A percentile compares a stretch with the other conserved stretches of the same genome.
Conservation (phyloP, 2,329 filamentous ascomycete genomes). For the Colletotrichum destructivum region DNA sequence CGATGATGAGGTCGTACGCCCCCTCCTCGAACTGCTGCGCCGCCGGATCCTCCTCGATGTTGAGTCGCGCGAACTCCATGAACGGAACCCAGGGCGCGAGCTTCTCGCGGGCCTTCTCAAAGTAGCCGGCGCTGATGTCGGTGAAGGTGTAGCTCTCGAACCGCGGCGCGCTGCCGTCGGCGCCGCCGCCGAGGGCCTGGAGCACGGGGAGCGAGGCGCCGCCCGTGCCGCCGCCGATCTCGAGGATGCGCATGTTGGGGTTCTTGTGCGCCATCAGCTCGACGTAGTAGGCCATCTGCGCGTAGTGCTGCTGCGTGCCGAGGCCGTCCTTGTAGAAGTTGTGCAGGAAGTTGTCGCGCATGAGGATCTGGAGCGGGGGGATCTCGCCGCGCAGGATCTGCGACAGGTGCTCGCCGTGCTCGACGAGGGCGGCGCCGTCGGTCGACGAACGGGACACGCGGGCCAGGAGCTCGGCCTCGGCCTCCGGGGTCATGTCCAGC, state of each 20-base stretch:
- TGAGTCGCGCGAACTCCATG: constrained; percentile 46
- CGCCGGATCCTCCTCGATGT: constrained; percentile 52
- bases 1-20: constrained; percentile 55
- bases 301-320: constrained; percentile 32
- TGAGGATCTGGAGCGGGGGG: constrained; percentile 55
- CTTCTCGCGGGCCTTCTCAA: constrained; percentile 53
- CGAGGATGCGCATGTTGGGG: constrained; percentile 38
- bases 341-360: constrained; percentile 52
- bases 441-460: constrained; percentile 27
- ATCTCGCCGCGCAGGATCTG: constrained; percentile 51
- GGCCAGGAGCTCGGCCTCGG: too few species aligned
- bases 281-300: constrained; percentile 33
- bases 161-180: constrained; percentile 27
- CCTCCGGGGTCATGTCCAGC: too few species aligned
- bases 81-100: constrained; percentile 46
- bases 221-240: constrained; percentile 33
- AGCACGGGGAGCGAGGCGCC: constrained; percentile 32
- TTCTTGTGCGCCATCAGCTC: constrained; percentile 46
- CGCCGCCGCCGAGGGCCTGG: constrained; percentile 27
- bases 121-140: constrained; percentile 60
- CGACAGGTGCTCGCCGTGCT: constrained; percentile 44
- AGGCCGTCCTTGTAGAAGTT: constrained; percentile 49
- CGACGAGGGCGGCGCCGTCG: neutral
- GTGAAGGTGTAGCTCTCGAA: constrained; percentile 58
- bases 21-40: constrained; percentile 53